These are phyloP conservation scores for Cladophialophora exuberans DNA, from an alignment of 2,329 filamentous ascomycete species.

Conservation along the genomic window DNA sequence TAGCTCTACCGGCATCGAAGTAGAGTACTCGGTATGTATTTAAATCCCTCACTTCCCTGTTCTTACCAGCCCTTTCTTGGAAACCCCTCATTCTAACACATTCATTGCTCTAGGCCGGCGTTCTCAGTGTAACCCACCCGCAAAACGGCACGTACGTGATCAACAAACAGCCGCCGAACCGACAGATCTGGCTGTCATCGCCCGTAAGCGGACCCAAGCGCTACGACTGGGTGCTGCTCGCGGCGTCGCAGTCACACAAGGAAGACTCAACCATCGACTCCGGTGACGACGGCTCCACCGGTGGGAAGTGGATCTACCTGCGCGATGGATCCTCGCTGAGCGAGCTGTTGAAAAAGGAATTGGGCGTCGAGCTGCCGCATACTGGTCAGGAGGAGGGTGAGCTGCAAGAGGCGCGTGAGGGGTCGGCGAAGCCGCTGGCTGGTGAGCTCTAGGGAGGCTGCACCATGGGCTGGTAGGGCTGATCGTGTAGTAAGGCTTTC, in stretches of 20 bases:
- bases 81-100: neutral
- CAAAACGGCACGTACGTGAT: conserved; percentile 79
- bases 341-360: conserved; percentile 73
- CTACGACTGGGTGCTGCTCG: conserved; percentile 80
- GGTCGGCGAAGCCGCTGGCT: conserved; percentile 21
- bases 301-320: conserved; percentile 83
- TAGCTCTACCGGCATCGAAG: conserved; percentile 72
- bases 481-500: neutral
- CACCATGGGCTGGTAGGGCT: conserved; percentile 2
- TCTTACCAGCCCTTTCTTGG: no score
- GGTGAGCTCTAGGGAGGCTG: conserved; percentile 13
- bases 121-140: conserved; percentile 74
- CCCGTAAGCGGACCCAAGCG: conserved; percentile 90
- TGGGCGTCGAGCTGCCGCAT: conserved; percentile 65
- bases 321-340: conserved; percentile 78
- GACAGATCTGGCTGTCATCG: conserved; percentile 94
- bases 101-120: conserved; percentile 68
- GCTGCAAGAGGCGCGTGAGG: conserved; percentile 18
- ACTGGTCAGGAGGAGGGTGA: conserved; percentile 32
- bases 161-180: conserved; percentile 98
- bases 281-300: conserved; percentile 36
- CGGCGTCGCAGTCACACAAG: conserved; percentile 76
- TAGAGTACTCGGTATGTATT: conserved; percentile 78
- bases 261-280: conserved; percentile 65
- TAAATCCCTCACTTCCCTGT: neutral